Evolutionary conservation across 2,329 filamentous ascomycete genomes (phyloP).

Genomic region (Venturia oleaginea): DNA sequence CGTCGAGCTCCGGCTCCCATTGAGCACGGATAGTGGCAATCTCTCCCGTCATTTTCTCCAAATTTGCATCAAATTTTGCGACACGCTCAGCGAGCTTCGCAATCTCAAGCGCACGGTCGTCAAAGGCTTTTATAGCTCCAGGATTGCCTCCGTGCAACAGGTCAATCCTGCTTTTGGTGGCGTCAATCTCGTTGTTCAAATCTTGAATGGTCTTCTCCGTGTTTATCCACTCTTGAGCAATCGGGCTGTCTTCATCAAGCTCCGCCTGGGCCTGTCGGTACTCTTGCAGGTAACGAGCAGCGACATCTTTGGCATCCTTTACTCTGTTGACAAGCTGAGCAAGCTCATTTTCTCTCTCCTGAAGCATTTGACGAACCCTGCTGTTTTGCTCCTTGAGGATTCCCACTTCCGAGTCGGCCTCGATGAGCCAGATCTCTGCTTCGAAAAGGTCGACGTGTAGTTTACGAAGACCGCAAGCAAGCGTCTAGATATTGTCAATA

Average conservation of each 20-base stretch:
- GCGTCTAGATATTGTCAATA: constrained; percentile 39
- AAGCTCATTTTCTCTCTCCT: constrained; percentile 37
- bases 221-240: constrained; percentile 25
- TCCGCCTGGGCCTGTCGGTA: background rate
- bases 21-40: constrained; percentile 58
- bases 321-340: constrained; percentile 23
- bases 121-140: constrained; percentile 66
- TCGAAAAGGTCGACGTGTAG: constrained; percentile 56
- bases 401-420: constrained; percentile 72
- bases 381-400: constrained; percentile 58
- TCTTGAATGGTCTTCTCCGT: constrained; percentile 25
- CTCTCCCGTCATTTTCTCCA: constrained; percentile 44
- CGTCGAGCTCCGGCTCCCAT: constrained; percentile 81
- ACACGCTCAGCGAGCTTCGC: constrained; percentile 49
- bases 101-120: constrained; percentile 47
- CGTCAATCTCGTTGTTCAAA: constrained; percentile 63
- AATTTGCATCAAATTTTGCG: constrained; percentile 50
- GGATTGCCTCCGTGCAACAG: constrained; percentile 72
- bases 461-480: constrained; percentile 9
- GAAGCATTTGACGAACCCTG: constrained; percentile 47
- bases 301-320: constrained; percentile 27
- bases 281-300: constrained; percentile 25
- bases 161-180: constrained; percentile 66
- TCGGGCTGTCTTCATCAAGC: background rate
- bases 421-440: constrained; percentile 60